Conservation (phyloP, 768 basidiomycete species). For the Omphalotus guepiniiformis region DNA sequence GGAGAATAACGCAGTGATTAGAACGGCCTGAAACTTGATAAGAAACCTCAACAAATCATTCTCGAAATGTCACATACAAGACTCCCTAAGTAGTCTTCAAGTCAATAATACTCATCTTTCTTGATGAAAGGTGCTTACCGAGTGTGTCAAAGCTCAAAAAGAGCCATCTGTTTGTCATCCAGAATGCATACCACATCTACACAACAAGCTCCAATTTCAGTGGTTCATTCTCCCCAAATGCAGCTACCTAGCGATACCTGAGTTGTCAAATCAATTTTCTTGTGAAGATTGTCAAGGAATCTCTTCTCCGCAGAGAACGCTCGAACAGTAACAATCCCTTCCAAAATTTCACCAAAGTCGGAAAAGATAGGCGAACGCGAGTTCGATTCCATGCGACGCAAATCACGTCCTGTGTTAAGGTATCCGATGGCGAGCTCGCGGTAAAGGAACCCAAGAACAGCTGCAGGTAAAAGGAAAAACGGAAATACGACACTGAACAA, state of each 20-base stretch:
- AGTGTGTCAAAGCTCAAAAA: conserved; percentile 78
- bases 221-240: background rate
- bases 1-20: conserved; percentile 74
- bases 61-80: background rate
- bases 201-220: background rate
- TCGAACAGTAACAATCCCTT: conserved; percentile 89
- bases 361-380: conserved; percentile 81
- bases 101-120: background rate
- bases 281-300: conserved; percentile 73
- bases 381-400: conserved; percentile 89
- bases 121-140: conserved; percentile 43
- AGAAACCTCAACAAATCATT: background rate
- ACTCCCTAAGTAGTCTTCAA: background rate
- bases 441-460: conserved; percentile 70
- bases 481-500: conserved; percentile 58
- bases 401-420: conserved; percentile 75
- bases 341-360: conserved; percentile 76
- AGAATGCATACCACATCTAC: conserved; percentile 82
- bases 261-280: conserved; percentile 73
- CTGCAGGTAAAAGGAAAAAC: conserved; percentile 74
- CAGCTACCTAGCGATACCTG: conserved; percentile 39
- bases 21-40: conserved; percentile 39
- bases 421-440: conserved; percentile 67
- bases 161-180: conserved; percentile 90
- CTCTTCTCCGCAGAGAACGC: conserved; percentile 81